Percentiles rank a stretch among this genome's conserved stretches.
These are phyloP conservation scores for Globisporangium barbulae DNA, from an alignment of 352 stramenopile genomes.

Conservation along the genomic window DNA sequence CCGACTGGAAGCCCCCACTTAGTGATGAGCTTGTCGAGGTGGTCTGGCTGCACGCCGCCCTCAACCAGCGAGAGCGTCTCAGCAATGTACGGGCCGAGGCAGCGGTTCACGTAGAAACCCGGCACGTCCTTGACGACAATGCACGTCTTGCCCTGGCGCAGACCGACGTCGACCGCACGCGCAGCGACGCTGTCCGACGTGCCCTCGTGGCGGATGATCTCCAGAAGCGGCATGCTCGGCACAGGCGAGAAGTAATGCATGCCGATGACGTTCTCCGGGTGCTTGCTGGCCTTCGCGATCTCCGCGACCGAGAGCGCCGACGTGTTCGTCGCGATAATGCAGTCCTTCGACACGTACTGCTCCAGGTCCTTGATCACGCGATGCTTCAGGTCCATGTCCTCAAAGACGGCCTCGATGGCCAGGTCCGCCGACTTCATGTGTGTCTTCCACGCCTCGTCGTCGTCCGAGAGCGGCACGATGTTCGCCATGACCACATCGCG, in stretches of 20 bases:
- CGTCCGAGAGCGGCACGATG: constrained; percentile 92
- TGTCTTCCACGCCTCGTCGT: constrained; percentile 88
- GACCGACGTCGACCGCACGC: constrained; percentile 93
- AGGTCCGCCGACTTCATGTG: constrained; percentile 95
- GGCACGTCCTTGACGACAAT: constrained; percentile 98
- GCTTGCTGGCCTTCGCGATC: constrained; percentile 87
- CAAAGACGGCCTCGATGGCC: constrained; percentile 98
- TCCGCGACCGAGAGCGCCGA: constrained; percentile 95
- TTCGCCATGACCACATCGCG: constrained; percentile 90
- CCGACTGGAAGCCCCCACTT: constrained; percentile 97
- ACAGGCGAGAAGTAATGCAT: constrained; percentile 99
- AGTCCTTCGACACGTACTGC: constrained; percentile 90
- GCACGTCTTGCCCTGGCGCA: constrained; percentile 97
- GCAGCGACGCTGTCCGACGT: constrained; percentile 89
- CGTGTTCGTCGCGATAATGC: constrained; percentile 98
- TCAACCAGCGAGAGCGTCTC: constrained; percentile 90
- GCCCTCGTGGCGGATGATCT: constrained; percentile 96
- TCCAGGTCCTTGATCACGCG: constrained; percentile 94
- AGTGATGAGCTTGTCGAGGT: constrained; percentile 94
- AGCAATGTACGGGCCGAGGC: constrained; percentile 93
- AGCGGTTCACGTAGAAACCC: constrained; percentile 99
- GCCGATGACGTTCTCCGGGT: constrained; percentile 92
- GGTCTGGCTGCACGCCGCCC: constrained; percentile 91
- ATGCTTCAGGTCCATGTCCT: constrained; percentile 97
- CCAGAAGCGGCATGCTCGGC: constrained; percentile 96